Evolutionary conservation across 108 stramenopile species (phyloP), one percentile per base, ranked within the genome.

Genomic region (Cyclotella kingstonii): DNA sequence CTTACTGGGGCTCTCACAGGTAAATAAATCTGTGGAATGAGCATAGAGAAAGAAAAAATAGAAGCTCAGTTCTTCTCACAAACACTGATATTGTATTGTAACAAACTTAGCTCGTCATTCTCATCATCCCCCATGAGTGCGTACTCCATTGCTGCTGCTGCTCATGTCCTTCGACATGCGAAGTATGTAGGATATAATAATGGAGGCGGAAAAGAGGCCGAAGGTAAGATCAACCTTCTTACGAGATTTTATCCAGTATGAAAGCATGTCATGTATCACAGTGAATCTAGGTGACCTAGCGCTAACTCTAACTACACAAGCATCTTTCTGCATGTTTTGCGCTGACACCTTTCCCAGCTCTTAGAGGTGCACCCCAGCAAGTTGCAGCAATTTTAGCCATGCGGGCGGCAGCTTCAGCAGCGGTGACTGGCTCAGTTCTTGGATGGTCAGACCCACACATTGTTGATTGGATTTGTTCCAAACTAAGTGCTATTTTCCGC

Each of bases 371-470:
- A 21, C 62, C 87, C 8, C 77, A 84, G 40, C 80, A 83, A 28
- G 64, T 72, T 2, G 83, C 85, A 6, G 77, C 81, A 25, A 78
- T 87, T 15, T 18, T 89, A 3, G 87, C 87, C 0, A 83, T 83
- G 71, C 70, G 52, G 2, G 4, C 22, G 41, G 55, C 55, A 40
- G 38, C 53, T 11, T 54, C 35, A 1, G 53, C 35, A 4, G 55
- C 55, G n/a, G 12, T 56, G 5, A 27, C 39, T 56, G 55, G 55
- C 5, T 56, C 55, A 11, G 57, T 83, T 8, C 67, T 77, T 33
- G 89, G 89, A n/a, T n/a, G n/a, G 10, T 71, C 84, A 8, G 91
- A 92, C 60, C 87, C 91, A 11, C 64, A 69, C 8, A 48, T 92
- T 7, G 82, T 89, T 28, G 82, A 87, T 10, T 22, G 26, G 2